Percentiles rank a stretch among this genome's conserved stretches.
phyloP scores from a whole-genome alignment of 2,329 filamentous ascomycete genomes.

The Alternaria dauci region DNA sequence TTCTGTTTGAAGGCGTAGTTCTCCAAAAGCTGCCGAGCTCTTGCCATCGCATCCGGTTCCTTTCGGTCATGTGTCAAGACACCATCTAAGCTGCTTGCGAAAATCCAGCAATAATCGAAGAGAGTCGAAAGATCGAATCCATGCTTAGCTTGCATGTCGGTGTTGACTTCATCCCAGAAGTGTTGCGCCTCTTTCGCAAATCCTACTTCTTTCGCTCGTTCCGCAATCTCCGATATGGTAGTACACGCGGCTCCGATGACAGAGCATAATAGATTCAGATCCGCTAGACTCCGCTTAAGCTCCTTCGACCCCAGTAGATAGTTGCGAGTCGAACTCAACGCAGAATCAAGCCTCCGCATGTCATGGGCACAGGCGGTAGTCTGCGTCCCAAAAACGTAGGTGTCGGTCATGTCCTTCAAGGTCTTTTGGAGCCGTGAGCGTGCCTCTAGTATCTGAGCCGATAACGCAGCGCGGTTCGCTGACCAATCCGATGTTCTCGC shows the following conservation, averaged over 20 bases:
- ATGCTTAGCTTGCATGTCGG: conserved; percentile 28
- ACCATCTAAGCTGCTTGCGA: conserved; percentile 31
- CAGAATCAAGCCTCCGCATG: conserved; percentile 25
- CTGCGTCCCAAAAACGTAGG: conserved; percentile 19
- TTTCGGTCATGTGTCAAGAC: conserved; percentile 22
- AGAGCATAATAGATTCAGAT: conserved; percentile 37
- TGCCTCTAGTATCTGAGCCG: conserved; percentile 27
- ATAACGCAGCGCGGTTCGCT: conserved; percentile 21
- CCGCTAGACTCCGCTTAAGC: conserved; percentile 12
- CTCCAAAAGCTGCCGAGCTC: conserved; percentile 30
- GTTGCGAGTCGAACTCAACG: conserved; percentile 25
- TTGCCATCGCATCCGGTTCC: conserved; percentile 26
- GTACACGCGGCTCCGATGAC: conserved; percentile 34
- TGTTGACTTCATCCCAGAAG: conserved; percentile 40
- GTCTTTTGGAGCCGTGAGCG: conserved; percentile 29
- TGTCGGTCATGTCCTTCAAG: conserved; percentile 22
- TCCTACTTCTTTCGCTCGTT: conserved; percentile 29
- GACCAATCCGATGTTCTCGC: conserved; percentile 19
- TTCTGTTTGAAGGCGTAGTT: conserved; percentile 32
- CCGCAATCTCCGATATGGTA: conserved; percentile 31
- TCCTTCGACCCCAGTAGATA: conserved; percentile 20
- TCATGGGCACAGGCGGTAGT: not conserved
- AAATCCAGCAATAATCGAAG: conserved; percentile 34
- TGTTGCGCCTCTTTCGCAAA: conserved; percentile 1
- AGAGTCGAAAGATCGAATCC: conserved; percentile 26